Base-by-base conservation (phyloP, 768 basidiomycete genomes). In the Collybiopsis confluens region DNA sequence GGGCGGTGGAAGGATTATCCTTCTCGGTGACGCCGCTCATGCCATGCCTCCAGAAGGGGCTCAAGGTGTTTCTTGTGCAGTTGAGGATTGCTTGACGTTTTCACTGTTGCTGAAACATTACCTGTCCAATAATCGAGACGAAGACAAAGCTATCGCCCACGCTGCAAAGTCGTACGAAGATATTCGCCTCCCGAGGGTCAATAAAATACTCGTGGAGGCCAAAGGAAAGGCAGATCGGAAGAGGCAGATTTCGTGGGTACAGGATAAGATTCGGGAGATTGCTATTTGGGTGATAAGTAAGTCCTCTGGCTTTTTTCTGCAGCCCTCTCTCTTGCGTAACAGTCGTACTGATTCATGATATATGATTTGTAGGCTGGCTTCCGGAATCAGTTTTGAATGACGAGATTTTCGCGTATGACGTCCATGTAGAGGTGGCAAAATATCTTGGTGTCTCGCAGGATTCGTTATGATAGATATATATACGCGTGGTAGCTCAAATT, bases 1-100 rank as follows among this genome's bases (percentile, higher is more conserved):
- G 10, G 48, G 33, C 38, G 13, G 18, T 21, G 48, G 48, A 26
- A 50, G 48, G 20, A 50, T 50, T 16, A 21, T 37, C 7, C 48
- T 50, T 16, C 7, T 50, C 16, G 36, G 48, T 3, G 48, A 50
- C 20, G 18, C 36, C 30, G 48, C 38, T 16, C 48, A 50, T 50
- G 35, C 48, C 7, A 50, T 50, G 48, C 48, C 48, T 15, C 48
- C 48, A 9, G 48, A 50, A 28, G 21, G 48, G 26, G 48, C 48
- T 37, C 48, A 38, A 5, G 48, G 48, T 21, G 48, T 50, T 8
- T 50, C 48, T 4, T 50, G 48, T 27, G 48, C 48, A 21, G 18
- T 50, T 16, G 48, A 50, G 38, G 48, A 50, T 50, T 2, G 23
- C 48, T 26, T 50, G 11, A 40, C 48, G 10, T 36, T 50, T 50